These are phyloP conservation scores for Lojkania enalia DNA, from an alignment of 2,329 filamentous ascomycete genomes.

Conservation along the genomic window DNA sequence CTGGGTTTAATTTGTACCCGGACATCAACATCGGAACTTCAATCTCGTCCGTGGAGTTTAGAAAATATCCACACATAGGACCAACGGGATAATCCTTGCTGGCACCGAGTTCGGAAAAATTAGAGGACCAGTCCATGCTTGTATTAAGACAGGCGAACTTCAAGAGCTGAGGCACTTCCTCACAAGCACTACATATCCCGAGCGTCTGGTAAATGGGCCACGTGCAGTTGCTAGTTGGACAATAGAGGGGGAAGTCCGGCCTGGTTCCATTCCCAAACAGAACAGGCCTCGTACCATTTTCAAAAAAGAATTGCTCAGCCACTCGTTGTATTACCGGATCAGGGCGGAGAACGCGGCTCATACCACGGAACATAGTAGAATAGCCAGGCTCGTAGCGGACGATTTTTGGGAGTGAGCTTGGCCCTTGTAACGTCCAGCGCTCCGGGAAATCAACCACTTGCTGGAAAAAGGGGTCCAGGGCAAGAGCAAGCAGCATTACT, in stretches of 20 bases:
- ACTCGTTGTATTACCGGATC: constrained; percentile 10
- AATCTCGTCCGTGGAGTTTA: constrained; percentile 5
- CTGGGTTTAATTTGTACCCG: constrained; percentile 4
- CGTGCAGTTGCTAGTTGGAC: constrained; percentile 19
- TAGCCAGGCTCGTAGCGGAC: neutral
- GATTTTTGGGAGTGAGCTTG: constrained; percentile 6
- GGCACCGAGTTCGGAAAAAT: no score
- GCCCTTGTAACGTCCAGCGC: constrained; percentile 8
- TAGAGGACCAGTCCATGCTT: constrained; percentile 36
- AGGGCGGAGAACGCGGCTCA: neutral
- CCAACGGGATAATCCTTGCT: no score
- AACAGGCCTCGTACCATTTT: constrained; percentile 25
- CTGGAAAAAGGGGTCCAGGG: constrained; percentile 26
- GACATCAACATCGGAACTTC: constrained; percentile 9
- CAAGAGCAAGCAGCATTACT: constrained; percentile 22
- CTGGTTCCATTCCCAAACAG: constrained; percentile 30
- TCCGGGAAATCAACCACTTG: constrained; percentile 23
- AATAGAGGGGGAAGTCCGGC: constrained; percentile 25
- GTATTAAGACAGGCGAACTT: constrained; percentile 29
- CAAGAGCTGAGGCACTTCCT: constrained; percentile 10
- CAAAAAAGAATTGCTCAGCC: constrained; percentile 14
- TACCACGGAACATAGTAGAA: no score
- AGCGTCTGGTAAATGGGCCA: constrained; percentile 19
- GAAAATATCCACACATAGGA: no score
- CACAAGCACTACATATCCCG: constrained; percentile 17